A percentile compares a stretch with the other conserved stretches of the same genome.
These are phyloP conservation scores for Corymbia maculata DNA, from an alignment of 345 rosid genomes.

Conservation along the genomic window DNA sequence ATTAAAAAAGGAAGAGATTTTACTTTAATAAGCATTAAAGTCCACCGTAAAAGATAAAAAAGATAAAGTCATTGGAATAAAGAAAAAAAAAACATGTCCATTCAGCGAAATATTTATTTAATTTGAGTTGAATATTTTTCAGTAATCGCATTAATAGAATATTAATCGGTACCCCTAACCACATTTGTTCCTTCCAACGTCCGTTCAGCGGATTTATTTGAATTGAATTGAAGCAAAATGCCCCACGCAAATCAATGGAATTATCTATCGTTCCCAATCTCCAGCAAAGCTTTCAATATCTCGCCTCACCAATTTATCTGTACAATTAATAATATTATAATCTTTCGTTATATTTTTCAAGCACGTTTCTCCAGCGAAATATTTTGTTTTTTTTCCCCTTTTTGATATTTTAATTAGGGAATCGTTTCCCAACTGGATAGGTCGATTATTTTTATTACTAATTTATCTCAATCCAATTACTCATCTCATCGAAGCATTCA, in stretches of 20 bases:
- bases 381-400: not conserved
- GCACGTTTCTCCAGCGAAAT: not conserved
- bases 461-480: not conserved
- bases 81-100: not conserved
- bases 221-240: not conserved
- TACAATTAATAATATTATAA: not conserved
- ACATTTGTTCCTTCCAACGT: not conserved
- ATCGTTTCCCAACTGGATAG: not conserved
- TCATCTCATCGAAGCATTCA: not conserved
- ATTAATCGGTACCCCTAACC: not conserved
- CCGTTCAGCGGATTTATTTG: not conserved
- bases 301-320: not conserved
- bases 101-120: not conserved
- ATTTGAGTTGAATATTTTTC: not conserved
- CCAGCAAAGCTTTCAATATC: not conserved
- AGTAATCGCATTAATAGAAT: not conserved
- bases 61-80: not conserved
- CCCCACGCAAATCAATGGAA: not conserved
- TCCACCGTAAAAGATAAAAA: not conserved
- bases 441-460: not conserved
- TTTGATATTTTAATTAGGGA: not conserved
- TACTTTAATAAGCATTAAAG: not conserved
- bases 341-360: not conserved
- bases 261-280: not conserved
- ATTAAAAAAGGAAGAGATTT: not conserved